Base-by-base conservation (phyloP, 164 flowering plant species). In the Amborella trichopoda region DNA sequence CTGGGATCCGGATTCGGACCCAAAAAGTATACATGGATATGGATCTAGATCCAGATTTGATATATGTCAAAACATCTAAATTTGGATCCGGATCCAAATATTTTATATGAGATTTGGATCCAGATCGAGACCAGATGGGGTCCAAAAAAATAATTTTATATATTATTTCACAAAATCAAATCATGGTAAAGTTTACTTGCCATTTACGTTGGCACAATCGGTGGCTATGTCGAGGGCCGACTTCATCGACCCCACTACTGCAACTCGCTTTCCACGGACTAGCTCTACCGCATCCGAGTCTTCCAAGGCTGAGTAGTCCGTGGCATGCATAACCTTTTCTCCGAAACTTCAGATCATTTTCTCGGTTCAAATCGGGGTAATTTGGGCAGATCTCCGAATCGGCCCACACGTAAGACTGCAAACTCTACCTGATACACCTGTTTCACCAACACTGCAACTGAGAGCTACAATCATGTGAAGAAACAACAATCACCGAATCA, bases 291-390 rank as follows among this genome's bases (percentile, higher is more conserved):
- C 79, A 6, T 1, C 6, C 3, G 52, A 56, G 39, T 69, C 40
- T 11, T 63, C 70, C 77, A 76, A 64, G 36, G 69, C 71, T 4
- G 81, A 58, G 56, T 73, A 81, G 28, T 81, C 76, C 89, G 66
- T 75, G 6, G 82, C 60, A 53, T 81, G 80, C 40, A 81, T 21
- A 36, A 68, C 84, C 51, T 64, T 28, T 2, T 84, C 85, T 4
- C 46, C 10, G 47, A 76, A 76, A 50, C 63, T 13, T 78, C 70
- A 11, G 82, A 75, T 12, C 82, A 77, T 51, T 46, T 52, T 20
- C 59, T 52, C 4, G 48, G 5, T 9, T 75, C 70, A 46, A 76
- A 74, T 1, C 65, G 53, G 0, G 82, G 89, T 12, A 74, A 46
- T 40, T 76, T 69, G 41, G 82, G 81, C 5, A 74, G 26, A 18